Evolutionary conservation across 2,329 filamentous ascomycete species (phyloP), one percentile per base, ranked within the genome.

Genomic region (Peltaster fructicola): DNA sequence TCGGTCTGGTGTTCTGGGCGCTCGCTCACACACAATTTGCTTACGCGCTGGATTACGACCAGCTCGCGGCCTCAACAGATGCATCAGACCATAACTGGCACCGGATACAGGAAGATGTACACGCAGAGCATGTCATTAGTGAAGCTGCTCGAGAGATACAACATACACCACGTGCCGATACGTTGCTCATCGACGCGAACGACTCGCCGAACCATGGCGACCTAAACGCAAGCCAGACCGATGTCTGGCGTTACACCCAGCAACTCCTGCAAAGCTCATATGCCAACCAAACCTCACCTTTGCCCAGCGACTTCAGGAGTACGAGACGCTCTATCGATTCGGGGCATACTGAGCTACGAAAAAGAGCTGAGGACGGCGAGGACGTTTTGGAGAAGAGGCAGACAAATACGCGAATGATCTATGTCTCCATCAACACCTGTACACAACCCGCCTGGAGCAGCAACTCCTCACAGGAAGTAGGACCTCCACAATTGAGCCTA

Each of bases 351-450:
- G n/a, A n/a, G n/a, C n/a, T n/a, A n/a, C n/a, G n/a, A n/a, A n/a
- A n/a, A n/a, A n/a, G n/a, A n/a, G 24, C 23, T 4, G 31, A 26
- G 8, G 30, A 31, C n/a, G 13, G 22, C 21, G 16, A 23, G 8
- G 19, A 34, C 9, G 15, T 15, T 7, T 10, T 40, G 15, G 30
- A 37, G 23, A 28, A 25, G 20, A 32, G 43, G 15, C 39, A 43
- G 22, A 23, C 29, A 6, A 25, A 26, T n/a, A 30, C 30, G 8
- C 58, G 51, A 20, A 66, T 53, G 2, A 57, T 95, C 3, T 93
- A 76, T 48, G 63, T 98, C 26, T 82, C 82, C 2, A 70, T 82
- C 20, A 95, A 82, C 37, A 84, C 79, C 1, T 98, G 88, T 50
- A 51, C 68, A 14, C 81, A 90, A 40, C 88, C 85, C 8, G 46